Evolutionary conservation across 2,329 filamentous ascomycete genomes (phyloP).

Genomic region (Penicillium paneum): DNA sequence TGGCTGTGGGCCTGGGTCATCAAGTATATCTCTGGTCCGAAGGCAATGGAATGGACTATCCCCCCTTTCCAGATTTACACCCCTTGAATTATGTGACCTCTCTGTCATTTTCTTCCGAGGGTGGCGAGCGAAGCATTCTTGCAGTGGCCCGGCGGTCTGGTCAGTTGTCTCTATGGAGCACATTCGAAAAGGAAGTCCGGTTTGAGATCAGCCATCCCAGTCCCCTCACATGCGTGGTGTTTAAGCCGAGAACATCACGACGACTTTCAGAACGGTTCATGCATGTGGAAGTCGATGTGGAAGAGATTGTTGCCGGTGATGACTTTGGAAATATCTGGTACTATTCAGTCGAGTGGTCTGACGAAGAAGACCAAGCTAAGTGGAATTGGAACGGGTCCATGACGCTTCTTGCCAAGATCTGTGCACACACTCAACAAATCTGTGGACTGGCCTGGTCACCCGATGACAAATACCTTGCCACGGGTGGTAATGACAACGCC

Average conservation of each 20-base stretch:
- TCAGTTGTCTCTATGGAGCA: constrained; percentile 72
- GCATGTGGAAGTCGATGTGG: constrained; percentile 59
- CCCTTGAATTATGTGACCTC: constrained; percentile 67
- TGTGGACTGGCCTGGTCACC: constrained; percentile 88
- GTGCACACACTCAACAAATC: constrained; percentile 80
- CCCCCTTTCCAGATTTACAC: constrained; percentile 53
- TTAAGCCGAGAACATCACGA: constrained; percentile 63
- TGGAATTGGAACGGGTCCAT: constrained; percentile 75
- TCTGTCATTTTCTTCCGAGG: constrained; percentile 79
- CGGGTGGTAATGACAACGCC: constrained; percentile 87
- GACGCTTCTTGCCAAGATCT: constrained; percentile 72
- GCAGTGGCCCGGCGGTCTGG: constrained; percentile 80
- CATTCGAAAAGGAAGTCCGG: constrained; percentile 61
- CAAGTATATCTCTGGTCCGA: constrained; percentile 90
- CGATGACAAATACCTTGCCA: constrained; percentile 73
- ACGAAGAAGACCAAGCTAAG: constrained; percentile 57
- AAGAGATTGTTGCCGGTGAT: constrained; percentile 84
- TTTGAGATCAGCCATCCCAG: constrained; percentile 71
- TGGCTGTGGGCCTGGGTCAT: constrained; percentile 79
- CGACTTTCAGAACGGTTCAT: constrained; percentile 49
- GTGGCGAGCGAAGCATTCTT: constrained; percentile 74
- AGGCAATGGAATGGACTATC: constrained; percentile 60
- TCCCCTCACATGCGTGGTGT: constrained; percentile 75
- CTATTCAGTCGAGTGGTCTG: constrained; percentile 82
- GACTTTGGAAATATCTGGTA: constrained; percentile 80